Evolutionary conservation across 2,329 filamentous ascomycete genomes (phyloP).

Genomic region (Talaromyces piceae): DNA sequence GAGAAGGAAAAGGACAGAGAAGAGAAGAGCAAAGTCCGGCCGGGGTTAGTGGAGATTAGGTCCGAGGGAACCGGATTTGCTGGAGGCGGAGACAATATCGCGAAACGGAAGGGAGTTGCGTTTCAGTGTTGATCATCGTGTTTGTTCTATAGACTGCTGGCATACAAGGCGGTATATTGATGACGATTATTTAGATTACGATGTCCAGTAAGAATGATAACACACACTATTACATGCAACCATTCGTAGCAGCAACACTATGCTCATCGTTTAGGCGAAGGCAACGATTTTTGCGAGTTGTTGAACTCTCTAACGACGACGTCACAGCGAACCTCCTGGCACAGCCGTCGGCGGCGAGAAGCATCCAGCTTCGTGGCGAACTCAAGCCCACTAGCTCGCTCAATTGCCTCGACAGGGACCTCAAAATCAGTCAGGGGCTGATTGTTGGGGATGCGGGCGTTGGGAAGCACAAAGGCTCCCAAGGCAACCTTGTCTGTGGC

Average conservation of each 20-base stretch:
- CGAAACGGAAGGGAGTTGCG: constrained; percentile 68
- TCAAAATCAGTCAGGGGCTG: constrained; percentile 89
- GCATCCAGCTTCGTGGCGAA: constrained; percentile 75
- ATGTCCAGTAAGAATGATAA: neutral
- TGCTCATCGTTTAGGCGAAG: constrained; percentile 6
- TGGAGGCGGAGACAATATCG: constrained; percentile 72
- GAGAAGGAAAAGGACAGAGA: constrained; percentile 35
- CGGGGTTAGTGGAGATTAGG: constrained; percentile 69
- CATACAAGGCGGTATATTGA: neutral
- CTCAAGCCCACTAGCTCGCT: constrained; percentile 84
- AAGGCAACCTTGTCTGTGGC: constrained; percentile 69
- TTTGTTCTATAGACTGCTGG: neutral
- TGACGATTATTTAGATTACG: neutral
- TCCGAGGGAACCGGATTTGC: constrained; percentile 92
- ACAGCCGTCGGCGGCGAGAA: constrained; percentile 68
- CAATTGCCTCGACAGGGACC: constrained; percentile 85
- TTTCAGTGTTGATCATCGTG: constrained; percentile 74
- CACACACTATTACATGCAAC: neutral
- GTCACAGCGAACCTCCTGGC: constrained; percentile 76
- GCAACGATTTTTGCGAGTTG: constrained; percentile 45
- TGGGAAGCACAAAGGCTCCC: constrained; percentile 91
- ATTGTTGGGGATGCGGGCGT: constrained; percentile 76
- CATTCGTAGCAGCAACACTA: neutral
- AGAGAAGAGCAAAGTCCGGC: constrained; percentile 48
- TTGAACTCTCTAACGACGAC: constrained; percentile 75